Conservation (phyloP, 1,139 yeast genomes). For the Sugiyamaella grinbergsii region DNA sequence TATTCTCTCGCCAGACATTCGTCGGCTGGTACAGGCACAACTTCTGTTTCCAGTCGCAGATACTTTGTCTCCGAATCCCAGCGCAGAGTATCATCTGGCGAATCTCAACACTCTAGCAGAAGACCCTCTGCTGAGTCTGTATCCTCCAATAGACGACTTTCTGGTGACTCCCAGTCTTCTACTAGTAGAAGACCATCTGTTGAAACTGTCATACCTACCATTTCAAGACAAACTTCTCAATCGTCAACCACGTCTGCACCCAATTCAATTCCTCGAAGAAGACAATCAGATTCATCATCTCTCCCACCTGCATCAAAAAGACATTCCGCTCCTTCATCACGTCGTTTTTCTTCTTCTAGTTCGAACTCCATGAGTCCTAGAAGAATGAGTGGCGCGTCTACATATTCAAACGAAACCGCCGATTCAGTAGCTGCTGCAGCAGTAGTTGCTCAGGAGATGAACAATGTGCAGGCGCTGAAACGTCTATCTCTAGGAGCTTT, state of each 20-base stretch:
- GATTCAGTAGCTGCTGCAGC: conserved; percentile 39
- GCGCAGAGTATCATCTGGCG: too few species aligned
- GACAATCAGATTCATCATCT: conserved; percentile 1
- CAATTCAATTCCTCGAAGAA: conserved; percentile 9
- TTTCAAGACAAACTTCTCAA: not conserved
- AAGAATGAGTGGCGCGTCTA: conserved; percentile 14
- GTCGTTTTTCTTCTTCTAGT: conserved; percentile 4
- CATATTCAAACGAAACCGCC: conserved; percentile 24
- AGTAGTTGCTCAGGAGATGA: conserved; percentile 53
- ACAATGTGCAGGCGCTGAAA: conserved; percentile 50
- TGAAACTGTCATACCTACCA: not conserved
- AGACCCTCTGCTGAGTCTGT: not conserved
- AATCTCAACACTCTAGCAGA: not conserved
- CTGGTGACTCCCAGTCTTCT: not conserved
- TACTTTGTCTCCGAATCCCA: too few species aligned
- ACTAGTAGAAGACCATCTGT: conserved; percentile 4
- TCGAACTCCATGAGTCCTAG: conserved; percentile 3
- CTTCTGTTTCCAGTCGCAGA: too few species aligned
- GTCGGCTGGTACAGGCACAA: not conserved
- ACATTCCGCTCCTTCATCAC: conserved; percentile 16
- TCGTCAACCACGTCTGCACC: not conserved
- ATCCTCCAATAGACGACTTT: conserved; percentile 2
- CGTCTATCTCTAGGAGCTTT: conserved; percentile 51
- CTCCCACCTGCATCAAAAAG: conserved; percentile 7
- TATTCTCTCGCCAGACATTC: conserved; percentile 2